Conservation (phyloP, 2,329 filamentous ascomycete species). For the Coniella lustricola region DNA sequence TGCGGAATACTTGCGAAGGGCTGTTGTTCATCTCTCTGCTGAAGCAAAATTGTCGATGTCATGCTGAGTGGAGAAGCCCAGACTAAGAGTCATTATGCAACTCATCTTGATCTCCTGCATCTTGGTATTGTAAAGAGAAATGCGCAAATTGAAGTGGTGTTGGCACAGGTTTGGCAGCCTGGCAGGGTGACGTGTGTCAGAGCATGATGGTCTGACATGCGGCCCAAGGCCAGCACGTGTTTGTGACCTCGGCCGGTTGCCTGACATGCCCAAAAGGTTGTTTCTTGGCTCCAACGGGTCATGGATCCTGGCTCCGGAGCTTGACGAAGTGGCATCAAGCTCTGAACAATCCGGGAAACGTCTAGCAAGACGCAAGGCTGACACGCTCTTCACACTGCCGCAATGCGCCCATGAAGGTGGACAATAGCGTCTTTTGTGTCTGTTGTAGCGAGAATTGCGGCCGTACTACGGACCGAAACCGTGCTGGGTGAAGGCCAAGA, state of each 20-base stretch:
- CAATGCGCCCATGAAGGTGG: too few relatives aligned
- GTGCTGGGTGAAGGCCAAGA: not conserved
- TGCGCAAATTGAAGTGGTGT: not conserved
- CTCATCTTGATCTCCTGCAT: not conserved
- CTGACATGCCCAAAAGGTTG: constrained; percentile 6
- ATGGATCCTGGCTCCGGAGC: not conserved
- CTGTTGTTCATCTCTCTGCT: too few relatives aligned
- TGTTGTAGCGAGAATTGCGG: constrained; percentile 15
- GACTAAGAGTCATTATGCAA: not conserved
- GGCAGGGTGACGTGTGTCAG: constrained; percentile 6
- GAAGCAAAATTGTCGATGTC: too few relatives aligned
- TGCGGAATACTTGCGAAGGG: not conserved
- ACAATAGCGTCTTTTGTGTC: not conserved
- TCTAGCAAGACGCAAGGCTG: constrained; percentile 9
- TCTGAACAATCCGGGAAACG: constrained; percentile 6
- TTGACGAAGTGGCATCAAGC: not conserved
- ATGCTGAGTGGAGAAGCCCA: too few relatives aligned
- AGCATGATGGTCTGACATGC: constrained; percentile 10
- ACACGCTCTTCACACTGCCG: not conserved
- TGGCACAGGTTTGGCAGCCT: too few relatives aligned
- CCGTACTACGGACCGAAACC: constrained; percentile 8
- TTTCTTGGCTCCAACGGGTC: constrained; percentile 5
- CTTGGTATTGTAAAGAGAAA: not conserved
- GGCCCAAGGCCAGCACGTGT: constrained; percentile 8
- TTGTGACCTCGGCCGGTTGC: constrained; percentile 10